phyloP scores from a whole-genome alignment of 495 filamentous ascomycete genomes.

The Pseudevernia furfuracea region DNA sequence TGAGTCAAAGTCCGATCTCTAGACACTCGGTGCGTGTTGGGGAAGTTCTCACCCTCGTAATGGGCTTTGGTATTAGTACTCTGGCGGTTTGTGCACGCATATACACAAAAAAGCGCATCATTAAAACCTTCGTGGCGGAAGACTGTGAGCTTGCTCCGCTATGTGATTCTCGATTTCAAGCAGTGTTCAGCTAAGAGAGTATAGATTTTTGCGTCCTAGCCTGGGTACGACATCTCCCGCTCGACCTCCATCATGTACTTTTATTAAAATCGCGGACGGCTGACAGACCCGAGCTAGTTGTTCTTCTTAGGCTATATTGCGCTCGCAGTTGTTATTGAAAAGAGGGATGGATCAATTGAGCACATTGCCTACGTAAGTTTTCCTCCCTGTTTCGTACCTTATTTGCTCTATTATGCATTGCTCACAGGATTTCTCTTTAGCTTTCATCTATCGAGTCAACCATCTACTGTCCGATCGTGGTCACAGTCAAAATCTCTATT shows the following conservation, averaged over 20 bases:
- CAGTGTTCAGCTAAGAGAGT: not conserved
- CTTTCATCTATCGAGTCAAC: not conserved
- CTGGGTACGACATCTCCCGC: not conserved
- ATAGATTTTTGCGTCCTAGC: not conserved
- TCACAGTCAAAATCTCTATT: not conserved
- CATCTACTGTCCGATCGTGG: not conserved
- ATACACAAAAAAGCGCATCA: not conserved
- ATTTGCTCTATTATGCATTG: not conserved
- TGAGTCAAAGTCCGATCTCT: not conserved
- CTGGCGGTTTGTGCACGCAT: not conserved
- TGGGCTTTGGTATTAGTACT: not conserved
- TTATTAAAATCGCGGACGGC: not conserved
- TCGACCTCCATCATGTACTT: not conserved
- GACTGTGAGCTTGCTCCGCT: not conserved
- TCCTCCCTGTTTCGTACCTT: not conserved
- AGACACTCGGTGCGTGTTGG: not conserved
- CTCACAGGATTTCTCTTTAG: not conserved
- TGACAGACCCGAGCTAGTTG: not conserved
- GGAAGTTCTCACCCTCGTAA: not conserved
- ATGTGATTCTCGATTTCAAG: not conserved
- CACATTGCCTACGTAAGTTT: not conserved
- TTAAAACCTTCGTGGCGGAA: not conserved
- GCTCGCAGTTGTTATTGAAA: not conserved
- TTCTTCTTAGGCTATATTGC: not conserved
- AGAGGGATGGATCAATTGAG: not conserved